These are phyloP conservation scores for Juglanconis juglandina DNA, from an alignment of 2,329 filamentous ascomycete genomes.

Conservation along the genomic window DNA sequence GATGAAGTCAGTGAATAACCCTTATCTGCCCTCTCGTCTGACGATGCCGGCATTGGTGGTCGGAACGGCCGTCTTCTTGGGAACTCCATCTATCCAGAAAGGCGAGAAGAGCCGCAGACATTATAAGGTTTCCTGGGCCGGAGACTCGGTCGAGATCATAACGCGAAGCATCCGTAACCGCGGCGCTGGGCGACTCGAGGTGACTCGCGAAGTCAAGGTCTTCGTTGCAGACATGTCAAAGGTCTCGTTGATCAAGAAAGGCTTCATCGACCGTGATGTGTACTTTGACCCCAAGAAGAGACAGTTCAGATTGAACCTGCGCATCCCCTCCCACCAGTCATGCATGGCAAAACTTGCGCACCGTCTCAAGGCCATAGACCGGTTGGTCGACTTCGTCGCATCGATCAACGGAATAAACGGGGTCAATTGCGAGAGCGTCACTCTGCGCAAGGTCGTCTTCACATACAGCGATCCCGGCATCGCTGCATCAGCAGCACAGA, in stretches of 20 bases:
- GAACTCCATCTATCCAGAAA: slow-evolving; percentile 13
- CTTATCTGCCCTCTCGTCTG: slow-evolving; percentile 40
- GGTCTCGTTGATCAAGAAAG: slow-evolving; percentile 52
- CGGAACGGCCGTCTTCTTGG: slow-evolving; percentile 43
- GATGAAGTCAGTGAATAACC: slow-evolving; percentile 29
- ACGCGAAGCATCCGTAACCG: slow-evolving; percentile 37
- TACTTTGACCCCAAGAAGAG: slow-evolving; percentile 58
- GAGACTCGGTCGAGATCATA: slow-evolving; percentile 57
- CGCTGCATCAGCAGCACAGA: slow-evolving; percentile 22
- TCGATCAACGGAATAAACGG: slow-evolving; percentile 57
- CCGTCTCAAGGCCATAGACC: slow-evolving; percentile 64
- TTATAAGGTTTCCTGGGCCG: slow-evolving; percentile 50
- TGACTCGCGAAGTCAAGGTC: slow-evolving; percentile 52
- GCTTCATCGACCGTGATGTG: slow-evolving; percentile 58
- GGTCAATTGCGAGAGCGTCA: slow-evolving; percentile 56
- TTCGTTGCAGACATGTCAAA: slow-evolving; percentile 50
- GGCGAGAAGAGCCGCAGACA: slow-evolving; percentile 20
- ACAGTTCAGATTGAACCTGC: slow-evolving; percentile 60
- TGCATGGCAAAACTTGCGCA: slow-evolving; percentile 57
- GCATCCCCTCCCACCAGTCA: slow-evolving; percentile 55
- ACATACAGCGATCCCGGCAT: slow-evolving; percentile 52
- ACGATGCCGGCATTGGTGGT: slow-evolving; percentile 47
- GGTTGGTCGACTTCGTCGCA: slow-evolving; percentile 67
- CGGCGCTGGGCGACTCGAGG: slow-evolving; percentile 27
- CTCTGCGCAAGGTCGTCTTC: slow-evolving; percentile 63